Evolutionary conservation across 257 asterid genomes (phyloP), one percentile per base, ranked within the genome.

Genomic region (Primulina eburnea): DNA sequence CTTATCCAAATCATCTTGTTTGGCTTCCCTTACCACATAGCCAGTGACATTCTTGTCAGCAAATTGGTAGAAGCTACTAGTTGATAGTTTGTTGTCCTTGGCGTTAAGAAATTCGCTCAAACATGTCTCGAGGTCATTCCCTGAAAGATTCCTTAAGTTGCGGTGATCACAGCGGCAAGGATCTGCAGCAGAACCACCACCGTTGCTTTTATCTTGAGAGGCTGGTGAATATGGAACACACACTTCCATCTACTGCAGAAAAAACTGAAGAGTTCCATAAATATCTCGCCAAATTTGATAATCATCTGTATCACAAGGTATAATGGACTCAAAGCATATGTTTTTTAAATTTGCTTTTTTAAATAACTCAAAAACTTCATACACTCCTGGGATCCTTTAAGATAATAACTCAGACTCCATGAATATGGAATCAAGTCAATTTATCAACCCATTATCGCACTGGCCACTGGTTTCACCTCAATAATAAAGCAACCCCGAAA

Each of bases 171-270:
- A 61, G 67, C 62, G 76, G 77, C 71, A 67, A 59, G 82, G 84
- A 66, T 70, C 84, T 53, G 76, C 40, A n/a, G 82, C 64, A 72
- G 84, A 73, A 71, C 79, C 84, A 70, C 74, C 34, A 43, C 64
- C 61, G 65, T 76, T 67, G 76, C 83, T 79, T 62, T 77, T 14
- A 77, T 84, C 87, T 74, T 75, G 80, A 78, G 73, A 64, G 78
- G 78, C 74, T 43, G 87, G 63, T 76, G 80, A 75, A 64, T 64
- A 24, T 71, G 86, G 76, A 75, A 76, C 72, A 68, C 76, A 80
- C 40, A 78, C 81, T 81, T 84, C 95, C 90, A 89, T 85, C 84
- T 79, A 86, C 78, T 68, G 60, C 70, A 67, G 72, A 60, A 57
- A 73, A 68, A 78, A 71, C 83, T 70, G 78, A 71, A 58, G 67